Percentiles rank a stretch among this genome's conserved stretches.
These are phyloP conservation scores for Fraxinus sp. DNA, from an alignment of 305 asterid species.

Conservation along the genomic window DNA sequence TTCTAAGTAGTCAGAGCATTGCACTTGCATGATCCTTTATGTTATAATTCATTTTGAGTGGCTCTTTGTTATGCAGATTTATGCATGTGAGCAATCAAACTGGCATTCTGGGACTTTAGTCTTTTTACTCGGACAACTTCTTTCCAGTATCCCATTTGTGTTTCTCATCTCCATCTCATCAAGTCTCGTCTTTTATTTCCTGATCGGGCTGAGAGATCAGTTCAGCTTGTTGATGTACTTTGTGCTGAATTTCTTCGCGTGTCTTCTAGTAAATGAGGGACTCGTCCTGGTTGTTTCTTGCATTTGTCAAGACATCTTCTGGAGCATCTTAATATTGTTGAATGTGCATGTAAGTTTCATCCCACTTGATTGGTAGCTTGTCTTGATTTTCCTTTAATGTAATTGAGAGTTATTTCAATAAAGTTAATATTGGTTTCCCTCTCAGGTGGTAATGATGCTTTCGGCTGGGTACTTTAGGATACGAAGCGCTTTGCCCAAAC, in stretches of 20 bases:
- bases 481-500: constrained; percentile 71
- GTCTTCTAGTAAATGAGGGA: constrained; percentile 93
- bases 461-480: constrained; percentile 89
- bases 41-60: not conserved
- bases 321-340: constrained; percentile 67
- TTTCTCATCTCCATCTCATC: constrained; percentile 90
- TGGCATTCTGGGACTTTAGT: constrained; percentile 75
- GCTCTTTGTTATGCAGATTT: constrained; percentile 43
- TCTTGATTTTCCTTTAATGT: constrained; percentile 4
- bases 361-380: constrained; percentile 2
- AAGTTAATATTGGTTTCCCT: constrained; percentile 15
- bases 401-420: not conserved
- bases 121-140: constrained; percentile 67
- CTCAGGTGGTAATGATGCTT: constrained; percentile 87
- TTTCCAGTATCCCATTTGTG: constrained; percentile 85
- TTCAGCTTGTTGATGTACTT: constrained; percentile 89
- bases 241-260: constrained; percentile 72
- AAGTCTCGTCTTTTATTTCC: constrained; percentile 91
- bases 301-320: constrained; percentile 67
- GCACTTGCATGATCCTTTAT: not conserved
- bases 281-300: constrained; percentile 66
- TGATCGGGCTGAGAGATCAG: constrained; percentile 75
- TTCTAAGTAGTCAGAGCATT: not conserved
- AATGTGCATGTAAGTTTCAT: constrained; percentile 68
- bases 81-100: constrained; percentile 61